phyloP scores from a whole-genome alignment of 129 eudicot species.

The Deinandra increscens region DNA sequence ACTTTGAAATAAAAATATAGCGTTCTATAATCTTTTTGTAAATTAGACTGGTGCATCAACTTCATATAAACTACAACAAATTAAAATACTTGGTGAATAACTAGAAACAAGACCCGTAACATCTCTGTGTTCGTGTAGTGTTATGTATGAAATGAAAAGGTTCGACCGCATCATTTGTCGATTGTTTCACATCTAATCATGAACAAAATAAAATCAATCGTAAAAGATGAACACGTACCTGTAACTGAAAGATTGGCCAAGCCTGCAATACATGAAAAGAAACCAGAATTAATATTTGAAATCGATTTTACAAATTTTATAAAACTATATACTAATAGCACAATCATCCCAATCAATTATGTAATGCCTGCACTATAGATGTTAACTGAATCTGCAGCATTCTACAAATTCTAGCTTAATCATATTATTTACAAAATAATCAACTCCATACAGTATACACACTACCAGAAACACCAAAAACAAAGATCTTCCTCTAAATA shows the following conservation, averaged over 20 bases:
- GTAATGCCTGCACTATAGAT: not conserved
- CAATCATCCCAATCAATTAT: constrained; percentile 4
- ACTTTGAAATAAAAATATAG: too few relatives aligned
- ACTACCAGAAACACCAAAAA: constrained; percentile 1
- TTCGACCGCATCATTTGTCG: not conserved
- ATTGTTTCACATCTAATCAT: constrained; percentile 28
- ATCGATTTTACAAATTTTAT: not conserved
- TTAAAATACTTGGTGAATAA: not conserved
- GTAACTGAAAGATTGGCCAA: constrained; percentile 82
- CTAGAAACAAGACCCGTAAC: not conserved
- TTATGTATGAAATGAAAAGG: not conserved
- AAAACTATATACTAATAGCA: not conserved
- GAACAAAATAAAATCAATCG: not conserved
- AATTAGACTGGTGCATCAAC: not conserved
- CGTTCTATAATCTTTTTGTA: too few relatives aligned
- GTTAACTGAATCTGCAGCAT: not conserved
- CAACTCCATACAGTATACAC: not conserved
- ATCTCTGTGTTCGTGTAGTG: not conserved
- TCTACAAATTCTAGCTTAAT: not conserved
- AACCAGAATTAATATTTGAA: constrained; percentile 13
- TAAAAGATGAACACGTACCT: constrained; percentile 45
- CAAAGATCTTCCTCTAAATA: constrained; percentile 13
- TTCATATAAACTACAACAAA: not conserved
- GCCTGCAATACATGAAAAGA: constrained; percentile 49
- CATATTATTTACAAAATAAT: not conserved